These are phyloP conservation scores for Monosporascus cannonballus DNA, from an alignment of 2,329 filamentous ascomycete species.

Conservation along the genomic window DNA sequence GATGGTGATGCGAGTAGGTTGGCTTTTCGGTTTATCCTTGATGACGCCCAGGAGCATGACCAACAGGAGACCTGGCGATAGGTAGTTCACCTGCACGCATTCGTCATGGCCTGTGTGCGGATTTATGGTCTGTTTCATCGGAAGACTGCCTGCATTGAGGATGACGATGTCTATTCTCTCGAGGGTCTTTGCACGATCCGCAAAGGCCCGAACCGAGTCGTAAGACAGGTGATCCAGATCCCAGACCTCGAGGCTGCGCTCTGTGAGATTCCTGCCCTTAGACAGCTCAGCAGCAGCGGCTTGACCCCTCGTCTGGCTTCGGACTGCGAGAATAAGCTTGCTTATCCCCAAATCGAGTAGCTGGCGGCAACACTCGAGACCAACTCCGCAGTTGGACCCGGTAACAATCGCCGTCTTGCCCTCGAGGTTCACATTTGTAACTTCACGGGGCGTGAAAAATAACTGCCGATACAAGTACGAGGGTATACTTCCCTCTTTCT, in stretches of 20 bases:
- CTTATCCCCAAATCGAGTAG: conserved; percentile 21
- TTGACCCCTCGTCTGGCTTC: conserved; percentile 21
- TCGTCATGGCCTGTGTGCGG: conserved; percentile 29
- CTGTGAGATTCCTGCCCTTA: neutral
- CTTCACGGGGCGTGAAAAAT: neutral
- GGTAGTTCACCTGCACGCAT: conserved; percentile 43
- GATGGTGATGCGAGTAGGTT: conserved; percentile 10
- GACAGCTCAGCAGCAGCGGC: neutral
- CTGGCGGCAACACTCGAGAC: conserved; percentile 26
- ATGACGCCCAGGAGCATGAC: conserved; percentile 33
- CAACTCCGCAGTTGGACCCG: conserved; percentile 26
- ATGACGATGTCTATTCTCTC: conserved; percentile 32
- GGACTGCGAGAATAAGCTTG: conserved; percentile 27
- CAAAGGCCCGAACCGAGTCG: conserved; percentile 32
- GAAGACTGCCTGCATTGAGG: conserved; percentile 18
- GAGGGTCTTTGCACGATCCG: conserved; percentile 22
- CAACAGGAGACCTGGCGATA: conserved; percentile 41
- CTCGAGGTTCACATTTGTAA: neutral
- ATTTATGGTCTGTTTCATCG: conserved; percentile 7
- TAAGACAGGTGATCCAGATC: conserved; percentile 33
- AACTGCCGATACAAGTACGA: neutral
- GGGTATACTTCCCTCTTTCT: neutral
- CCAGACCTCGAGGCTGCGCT: conserved; percentile 32
- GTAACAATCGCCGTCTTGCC: conserved; percentile 21
- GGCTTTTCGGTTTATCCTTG: neutral